These are phyloP conservation scores for Delitschia confertaspora DNA, from an alignment of 495 filamentous ascomycete genomes.

Conservation along the genomic window DNA sequence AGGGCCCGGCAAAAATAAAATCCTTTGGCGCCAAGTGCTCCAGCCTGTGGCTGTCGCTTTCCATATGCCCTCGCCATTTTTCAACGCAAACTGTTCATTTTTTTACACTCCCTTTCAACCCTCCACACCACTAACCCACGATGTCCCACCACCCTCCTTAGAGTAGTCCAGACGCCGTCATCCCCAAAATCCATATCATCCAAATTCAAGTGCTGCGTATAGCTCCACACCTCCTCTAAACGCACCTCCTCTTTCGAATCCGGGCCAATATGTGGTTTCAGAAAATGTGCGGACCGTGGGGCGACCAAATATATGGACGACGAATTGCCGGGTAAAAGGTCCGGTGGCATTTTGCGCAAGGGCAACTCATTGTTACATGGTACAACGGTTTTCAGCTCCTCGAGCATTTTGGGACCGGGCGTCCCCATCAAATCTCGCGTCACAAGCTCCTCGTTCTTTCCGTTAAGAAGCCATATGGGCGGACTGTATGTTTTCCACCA, in stretches of 20 bases:
- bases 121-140: conserved; percentile 75
- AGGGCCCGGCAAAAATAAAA: too few relatives aligned
- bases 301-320: conserved; percentile 33
- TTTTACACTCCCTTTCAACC: conserved; percentile 41
- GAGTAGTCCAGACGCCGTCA: conserved; percentile 70
- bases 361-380: conserved; percentile 41
- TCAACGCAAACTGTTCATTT: background rate
- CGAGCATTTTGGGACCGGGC: conserved; percentile 50
- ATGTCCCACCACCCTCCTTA: conserved; percentile 66
- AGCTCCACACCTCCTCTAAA: conserved; percentile 62
- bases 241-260: conserved; percentile 35
- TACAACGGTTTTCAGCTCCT: conserved; percentile 48
- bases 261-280: conserved; percentile 47
- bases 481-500: conserved; percentile 99
- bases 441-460: conserved; percentile 53
- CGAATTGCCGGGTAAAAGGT: conserved; percentile 18
- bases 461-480: conserved; percentile 82
- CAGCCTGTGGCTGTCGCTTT: too few relatives aligned
- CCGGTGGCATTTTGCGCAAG: conserved; percentile 19
- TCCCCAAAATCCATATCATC: conserved; percentile 87
- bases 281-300: conserved; percentile 55
- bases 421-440: conserved; percentile 81
- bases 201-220: conserved; percentile 69
- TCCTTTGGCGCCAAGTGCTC: too few relatives aligned
- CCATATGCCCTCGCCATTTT: too few relatives aligned